These are phyloP conservation scores for Suhomyces panamericanus DNA, from an alignment of 1,139 yeast species.

Conservation along the genomic window DNA sequence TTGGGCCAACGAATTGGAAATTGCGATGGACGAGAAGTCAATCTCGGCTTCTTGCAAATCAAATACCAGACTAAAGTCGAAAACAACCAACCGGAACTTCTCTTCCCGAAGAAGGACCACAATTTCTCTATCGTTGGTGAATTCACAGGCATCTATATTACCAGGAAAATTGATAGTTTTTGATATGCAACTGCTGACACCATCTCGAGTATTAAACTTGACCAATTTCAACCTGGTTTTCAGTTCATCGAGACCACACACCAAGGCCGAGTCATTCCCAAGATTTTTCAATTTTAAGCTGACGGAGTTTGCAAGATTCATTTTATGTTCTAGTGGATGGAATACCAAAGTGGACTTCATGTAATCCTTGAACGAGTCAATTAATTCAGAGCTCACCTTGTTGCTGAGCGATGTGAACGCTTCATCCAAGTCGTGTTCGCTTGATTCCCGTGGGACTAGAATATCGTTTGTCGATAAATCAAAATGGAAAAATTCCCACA, in stretches of 20 bases:
- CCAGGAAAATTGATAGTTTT: conserved; percentile 2
- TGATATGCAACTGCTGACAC: too few species aligned
- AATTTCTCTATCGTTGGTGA: conserved; percentile 15
- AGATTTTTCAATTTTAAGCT: conserved; percentile 6
- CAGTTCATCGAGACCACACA: conserved; percentile 10
- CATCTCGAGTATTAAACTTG: conserved; percentile 1
- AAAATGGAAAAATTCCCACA: conserved; percentile 27
- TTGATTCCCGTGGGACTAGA: conserved; percentile 8
- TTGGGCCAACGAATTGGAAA: conserved; percentile 6
- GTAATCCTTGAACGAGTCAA: conserved; percentile 16
- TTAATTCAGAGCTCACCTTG: conserved; percentile 13
- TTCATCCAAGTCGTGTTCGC: conserved; percentile 9
- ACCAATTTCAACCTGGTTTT: background rate
- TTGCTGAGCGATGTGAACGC: conserved; percentile 13
- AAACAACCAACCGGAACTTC: conserved; percentile 11
- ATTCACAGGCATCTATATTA: conserved; percentile 15
- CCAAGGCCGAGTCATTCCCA: conserved; percentile 1
- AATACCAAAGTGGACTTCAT: conserved; percentile 15
- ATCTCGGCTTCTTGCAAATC: background rate
- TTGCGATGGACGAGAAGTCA: conserved; percentile 2
- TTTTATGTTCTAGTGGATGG: background rate
- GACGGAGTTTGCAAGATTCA: background rate
- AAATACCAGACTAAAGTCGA: conserved; percentile 13
- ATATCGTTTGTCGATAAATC: conserved; percentile 21
- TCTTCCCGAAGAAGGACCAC: conserved; percentile 15